A percentile compares a stretch with the other conserved stretches of the same genome.
Evolutionary conservation across 257 asterid species (phyloP).

Genomic region (Galeopsis tetrahit): DNA sequence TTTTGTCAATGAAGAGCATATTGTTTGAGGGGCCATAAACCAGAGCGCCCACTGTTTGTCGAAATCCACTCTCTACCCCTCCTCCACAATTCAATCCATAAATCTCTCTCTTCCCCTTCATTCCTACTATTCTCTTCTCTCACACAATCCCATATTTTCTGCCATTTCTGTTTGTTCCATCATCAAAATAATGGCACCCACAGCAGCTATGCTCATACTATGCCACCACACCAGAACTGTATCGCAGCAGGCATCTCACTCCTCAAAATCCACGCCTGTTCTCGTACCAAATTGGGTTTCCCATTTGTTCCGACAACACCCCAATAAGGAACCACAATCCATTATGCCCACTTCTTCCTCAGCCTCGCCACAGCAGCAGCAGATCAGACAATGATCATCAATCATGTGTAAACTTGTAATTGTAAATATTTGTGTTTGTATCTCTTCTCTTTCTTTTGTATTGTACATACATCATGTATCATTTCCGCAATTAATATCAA

Average conservation of each 20-base stretch:
- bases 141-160: neutral
- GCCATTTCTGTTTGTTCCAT: neutral
- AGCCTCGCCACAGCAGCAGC: too few relatives aligned
- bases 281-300: constrained; percentile 32
- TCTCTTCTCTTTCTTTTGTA: neutral
- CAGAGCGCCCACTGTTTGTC: constrained; percentile 38
- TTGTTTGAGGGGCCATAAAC: neutral
- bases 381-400: neutral
- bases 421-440: constrained; percentile 7
- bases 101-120: constrained; percentile 11
- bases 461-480: neutral
- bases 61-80: neutral
- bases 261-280: constrained; percentile 23
- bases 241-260: constrained; percentile 17
- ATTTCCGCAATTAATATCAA: neutral
- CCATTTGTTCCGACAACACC: constrained; percentile 3
- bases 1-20: neutral
- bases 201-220: constrained; percentile 60
- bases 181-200: constrained; percentile 50
- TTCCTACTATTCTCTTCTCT: neutral
- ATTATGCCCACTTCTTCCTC: too few relatives aligned
- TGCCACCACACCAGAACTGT: constrained; percentile 35
- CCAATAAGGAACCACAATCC: neutral
- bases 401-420: constrained; percentile 11
- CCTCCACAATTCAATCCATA: neutral